Evolutionary conservation across 192 early-diverging fungal species (phyloP), one percentile per base, ranked within the genome.

Genomic region (Linnemannia schmuckeri): DNA sequence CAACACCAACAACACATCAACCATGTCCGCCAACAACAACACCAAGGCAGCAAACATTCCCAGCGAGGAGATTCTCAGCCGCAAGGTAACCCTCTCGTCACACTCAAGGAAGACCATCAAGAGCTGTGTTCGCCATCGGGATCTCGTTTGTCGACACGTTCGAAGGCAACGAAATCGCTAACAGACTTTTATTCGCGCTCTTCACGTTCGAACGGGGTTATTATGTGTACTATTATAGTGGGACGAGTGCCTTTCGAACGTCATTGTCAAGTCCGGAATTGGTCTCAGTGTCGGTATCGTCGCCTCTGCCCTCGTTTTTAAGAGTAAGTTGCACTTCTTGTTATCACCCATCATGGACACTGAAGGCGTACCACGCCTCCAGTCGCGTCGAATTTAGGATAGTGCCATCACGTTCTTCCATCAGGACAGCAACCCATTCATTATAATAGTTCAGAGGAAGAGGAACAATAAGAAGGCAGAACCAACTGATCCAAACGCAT

Each of bases 251-350:
- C 88, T 97, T 27, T 94, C 96, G 70, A 97, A 97, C 91, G 89
- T 95, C 72, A 85, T 95, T 49, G 93, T 97, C 69, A 96, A 96
- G 90, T 91, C 94, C 55, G 96, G 95, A 24, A 89, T 96, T 73
- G 97, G 96, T 75, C 88, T 96, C 76, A 94, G 94, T 82, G 94
- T 95, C 71, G 97, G 97, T 82, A 93, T 97, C 80, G 96, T 96
- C n/a, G 92, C 95, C 41, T 96, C 96, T 33, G 96, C 95, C 54
- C 89, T 97, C 37, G 81, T 97, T 81, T 97, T 97, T 91, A 94
- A 93, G 90, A 94, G 96, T 95, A 92, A 88, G 95, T 90, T 17
- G 49, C 49, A 66, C 52, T 20, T 42, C 2, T 47, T 71, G 37
- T 37, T 37, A 37, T 3, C 37, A 17, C 38, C 72, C 13, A 75